phyloP scores from a whole-genome alignment of 2,329 filamentous ascomycete species.

The Boeremia lycopersici region DNA sequence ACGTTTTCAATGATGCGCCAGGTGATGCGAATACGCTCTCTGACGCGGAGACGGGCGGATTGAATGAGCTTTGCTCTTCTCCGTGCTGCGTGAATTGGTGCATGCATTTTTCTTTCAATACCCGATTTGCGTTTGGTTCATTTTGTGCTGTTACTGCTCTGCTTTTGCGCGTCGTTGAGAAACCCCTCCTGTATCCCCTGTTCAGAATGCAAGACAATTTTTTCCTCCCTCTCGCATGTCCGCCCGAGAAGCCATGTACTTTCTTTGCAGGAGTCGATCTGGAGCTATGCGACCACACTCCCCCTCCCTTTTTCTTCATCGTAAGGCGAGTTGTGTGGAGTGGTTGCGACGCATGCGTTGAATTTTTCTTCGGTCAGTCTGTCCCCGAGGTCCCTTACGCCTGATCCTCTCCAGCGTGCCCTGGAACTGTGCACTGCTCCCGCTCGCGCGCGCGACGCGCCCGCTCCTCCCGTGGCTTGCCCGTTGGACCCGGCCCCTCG shows the following conservation, averaged over 20 bases:
- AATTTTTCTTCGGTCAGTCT: constrained; percentile 50
- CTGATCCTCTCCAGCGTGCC: constrained; percentile 48
- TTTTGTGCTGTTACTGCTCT: constrained; percentile 44
- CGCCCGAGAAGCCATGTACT: constrained; percentile 5
- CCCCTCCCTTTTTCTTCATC: constrained; percentile 27
- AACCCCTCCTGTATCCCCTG: constrained; percentile 19
- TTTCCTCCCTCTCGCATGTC: constrained; percentile 10
- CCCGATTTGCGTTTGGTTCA: constrained; percentile 41
- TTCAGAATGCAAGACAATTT: constrained; percentile 15
- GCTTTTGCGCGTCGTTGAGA: constrained; percentile 35
- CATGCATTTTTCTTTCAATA: constrained; percentile 35
- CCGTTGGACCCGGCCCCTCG: constrained; percentile 40
- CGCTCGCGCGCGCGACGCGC: constrained; percentile 24
- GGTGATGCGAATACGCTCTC: constrained; percentile 38
- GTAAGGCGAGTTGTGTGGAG: constrained; percentile 29
- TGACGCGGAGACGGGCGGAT: constrained; percentile 40
- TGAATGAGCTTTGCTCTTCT: constrained; percentile 48
- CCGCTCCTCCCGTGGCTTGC: constrained; percentile 47
- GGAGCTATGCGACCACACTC: constrained; percentile 18
- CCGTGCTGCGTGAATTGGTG: constrained; percentile 44
- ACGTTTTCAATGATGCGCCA: constrained; percentile 19
- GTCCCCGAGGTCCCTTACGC: constrained; percentile 52
- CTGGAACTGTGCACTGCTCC: constrained; percentile 38
- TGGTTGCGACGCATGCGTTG: constrained; percentile 24
- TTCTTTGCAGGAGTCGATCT: constrained; percentile 13